Conservation (phyloP, 2,329 filamentous ascomycete species). For the Pseudocercospora crystallina region DNA sequence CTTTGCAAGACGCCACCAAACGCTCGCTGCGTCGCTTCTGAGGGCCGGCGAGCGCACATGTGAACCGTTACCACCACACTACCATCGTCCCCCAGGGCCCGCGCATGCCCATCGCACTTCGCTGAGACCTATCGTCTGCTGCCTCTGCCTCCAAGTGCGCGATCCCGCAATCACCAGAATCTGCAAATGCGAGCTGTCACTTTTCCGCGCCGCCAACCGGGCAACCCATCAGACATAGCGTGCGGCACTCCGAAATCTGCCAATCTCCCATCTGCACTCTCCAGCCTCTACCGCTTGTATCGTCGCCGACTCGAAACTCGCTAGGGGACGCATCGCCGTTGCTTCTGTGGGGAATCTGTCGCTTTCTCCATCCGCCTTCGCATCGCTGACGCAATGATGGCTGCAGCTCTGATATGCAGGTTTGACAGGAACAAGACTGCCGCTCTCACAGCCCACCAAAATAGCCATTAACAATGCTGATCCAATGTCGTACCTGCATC, state of each 20-base stretch:
- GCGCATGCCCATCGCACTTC: conserved; percentile 4
- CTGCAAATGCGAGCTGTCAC: conserved; percentile 22
- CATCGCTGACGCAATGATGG: conserved; percentile 20
- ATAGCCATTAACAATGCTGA: conserved; percentile 22
- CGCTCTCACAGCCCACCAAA: conserved; percentile 9
- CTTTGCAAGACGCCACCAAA: conserved; percentile 24
- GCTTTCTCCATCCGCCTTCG: conserved; percentile 6
- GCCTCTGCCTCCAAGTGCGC: conserved; percentile 2
- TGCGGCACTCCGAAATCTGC: conserved; percentile 1
- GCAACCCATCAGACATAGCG: conserved; percentile 8
- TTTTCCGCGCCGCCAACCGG: conserved; percentile 14
- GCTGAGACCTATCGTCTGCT: conserved; percentile 1
- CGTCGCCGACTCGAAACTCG: conserved; percentile 10
- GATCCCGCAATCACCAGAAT: conserved; percentile 9
- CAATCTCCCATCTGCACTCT: conserved; percentile 8
- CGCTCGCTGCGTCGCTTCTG: conserved; percentile 21
- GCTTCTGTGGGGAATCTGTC: conserved; percentile 13
- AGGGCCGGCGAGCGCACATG: conserved; percentile 22
- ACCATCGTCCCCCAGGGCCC: not conserved
- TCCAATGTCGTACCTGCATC: conserved; percentile 26
- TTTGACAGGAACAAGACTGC: conserved; percentile 20
- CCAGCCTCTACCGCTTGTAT: conserved; percentile 12
- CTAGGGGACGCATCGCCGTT: conserved; percentile 14
- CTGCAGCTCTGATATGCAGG: conserved; percentile 18
- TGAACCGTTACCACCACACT: conserved; percentile 21